phyloP scores from a whole-genome alignment of 768 basidiomycete genomes.

The Leccinum subgranulosum region DNA sequence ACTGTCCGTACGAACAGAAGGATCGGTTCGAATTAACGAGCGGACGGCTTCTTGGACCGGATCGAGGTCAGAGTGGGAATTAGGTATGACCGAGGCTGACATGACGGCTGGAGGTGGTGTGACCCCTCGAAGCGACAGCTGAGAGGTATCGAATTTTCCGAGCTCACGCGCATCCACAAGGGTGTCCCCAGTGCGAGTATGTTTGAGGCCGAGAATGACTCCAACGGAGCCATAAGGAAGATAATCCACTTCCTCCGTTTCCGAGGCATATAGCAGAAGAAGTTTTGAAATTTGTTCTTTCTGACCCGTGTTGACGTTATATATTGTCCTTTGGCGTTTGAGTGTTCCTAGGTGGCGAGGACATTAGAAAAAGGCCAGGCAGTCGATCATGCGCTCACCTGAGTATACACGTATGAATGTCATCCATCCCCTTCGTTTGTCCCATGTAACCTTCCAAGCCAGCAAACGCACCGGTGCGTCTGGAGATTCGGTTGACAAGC shows the following conservation, averaged over 20 bases:
- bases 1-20: slow-evolving; percentile 76
- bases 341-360: slow-evolving; percentile 49
- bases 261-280: slow-evolving; percentile 73
- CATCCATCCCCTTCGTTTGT: slow-evolving; percentile 85
- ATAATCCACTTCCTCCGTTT: slow-evolving; percentile 71
- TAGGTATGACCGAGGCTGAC: slow-evolving; percentile 77
- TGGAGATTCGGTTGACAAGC: slow-evolving; percentile 40
- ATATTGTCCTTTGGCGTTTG: slow-evolving; percentile 54
- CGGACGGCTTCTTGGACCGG: slow-evolving; percentile 75
- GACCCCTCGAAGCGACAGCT: slow-evolving; percentile 56
- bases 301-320: slow-evolving; percentile 66
- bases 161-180: slow-evolving; percentile 53
- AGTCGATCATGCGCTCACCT: slow-evolving; percentile 42
- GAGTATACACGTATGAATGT: slow-evolving; percentile 89
- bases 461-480: slow-evolving; percentile 58
- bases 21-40: slow-evolving; percentile 78
- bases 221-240: slow-evolving; percentile 83
- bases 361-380: neutral
- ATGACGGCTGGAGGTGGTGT: slow-evolving; percentile 81
- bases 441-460: slow-evolving; percentile 91
- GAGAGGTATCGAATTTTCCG: slow-evolving; percentile 32
- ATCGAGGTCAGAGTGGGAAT: slow-evolving; percentile 73
- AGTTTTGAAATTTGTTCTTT: slow-evolving; percentile 75
- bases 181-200: slow-evolving; percentile 87
- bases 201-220: slow-evolving; percentile 76